Base-by-base conservation (phyloP, 139 green algal genomes). In the Chlamydomonas incerta region DNA sequence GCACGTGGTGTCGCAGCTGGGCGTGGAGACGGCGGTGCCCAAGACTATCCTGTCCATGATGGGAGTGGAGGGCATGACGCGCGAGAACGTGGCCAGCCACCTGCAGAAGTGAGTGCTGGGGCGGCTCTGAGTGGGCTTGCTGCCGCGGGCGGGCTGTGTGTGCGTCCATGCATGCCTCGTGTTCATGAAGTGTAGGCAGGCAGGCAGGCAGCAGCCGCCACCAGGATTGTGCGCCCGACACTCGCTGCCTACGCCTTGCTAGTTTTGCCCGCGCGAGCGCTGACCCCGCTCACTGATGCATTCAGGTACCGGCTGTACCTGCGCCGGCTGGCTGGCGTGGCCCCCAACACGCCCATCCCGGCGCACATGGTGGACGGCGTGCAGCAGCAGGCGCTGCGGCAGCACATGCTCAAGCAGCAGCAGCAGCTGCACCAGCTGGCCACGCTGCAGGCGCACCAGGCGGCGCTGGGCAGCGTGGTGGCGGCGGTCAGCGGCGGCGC, bases 31-130 rank as follows among this genome's bases (percentile, higher is more conserved):
- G 26, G 96, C 96, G 4, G 95, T 98, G 65, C 97, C 97, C 17
- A 99, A 98, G 83, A 94, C 94, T n/a, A 98, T 99, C 70, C 92
- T 99, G 91, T 86, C 95, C 90, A 60, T 95, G 52, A 98, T 99
- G 96, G 93, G 93, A n/a, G 95, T 99, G 21, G 93, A 97, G 23
- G 97, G 96, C 52, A 90, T 99, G 73, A 99, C 96, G 2, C 88
- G 97, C 17, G 97, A 99, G 81, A 99, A 99, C 81, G 97, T 99
- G 47, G 96, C 96, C 31, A 94, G 85, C 70, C 96, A 98, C 81
- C 90, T 99, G 41, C 97, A 99, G 87, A 99, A 99, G 91, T 50
- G 41, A 50, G 41, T 50, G 41, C 41, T 50, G 41, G 41, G 6
- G 41, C 41, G 5, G 41, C 41, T 8, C 6, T 8, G 8, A 50